Evolutionary conservation across 2,329 filamentous ascomycete genomes (phyloP), one percentile per base, ranked within the genome.

Genomic region (Trichoderma koningii): DNA sequence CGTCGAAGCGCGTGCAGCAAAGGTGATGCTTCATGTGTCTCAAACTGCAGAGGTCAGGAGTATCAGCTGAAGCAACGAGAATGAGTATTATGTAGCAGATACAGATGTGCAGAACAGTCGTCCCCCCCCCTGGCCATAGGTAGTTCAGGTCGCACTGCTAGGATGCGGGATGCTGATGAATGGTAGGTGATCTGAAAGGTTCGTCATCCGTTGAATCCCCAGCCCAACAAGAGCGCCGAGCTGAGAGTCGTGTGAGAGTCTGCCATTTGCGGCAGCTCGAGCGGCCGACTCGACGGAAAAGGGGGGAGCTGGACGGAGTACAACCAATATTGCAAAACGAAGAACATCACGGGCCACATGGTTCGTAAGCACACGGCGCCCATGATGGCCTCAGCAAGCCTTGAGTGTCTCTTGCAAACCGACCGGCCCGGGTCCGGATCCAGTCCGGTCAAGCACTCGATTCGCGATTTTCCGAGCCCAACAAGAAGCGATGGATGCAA

Each of bases 21-120:
- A 63, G 23, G 23, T 59, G 62, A 64, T 56, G 62, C 55, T 59
- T 59, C 42, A 42, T 34, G 53, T 59, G 62, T 64, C 45, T 64
- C 62, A 64, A 64, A 57, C 45, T 57, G 62, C 47, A 34, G 21
- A 38, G 4, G 26, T 57, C 47, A 64, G 62, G 62, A 64, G 53
- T 23, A 52, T 38, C 38, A 64, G 60, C 50, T 44, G 60, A 44
- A 53, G 60, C 38, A 47, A n/a, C 42, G 5, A 7, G n/a, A 48
- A 45, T 14, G 42, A 19, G 30, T 34, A 10, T 34, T 10, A 12
- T 34, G 45, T 10, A 38, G 44, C 17, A 47, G 50, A 21, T 55
- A 45, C 51, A 47, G 23, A 19, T 41, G 34, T 12, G 34, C 34
- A 38, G 34, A 38, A 14, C 10, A 38, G 34, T 38, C 12, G 34